Evolutionary conservation across 257 asterid species (phyloP).

Genomic region (Solanum medicagineum): DNA sequence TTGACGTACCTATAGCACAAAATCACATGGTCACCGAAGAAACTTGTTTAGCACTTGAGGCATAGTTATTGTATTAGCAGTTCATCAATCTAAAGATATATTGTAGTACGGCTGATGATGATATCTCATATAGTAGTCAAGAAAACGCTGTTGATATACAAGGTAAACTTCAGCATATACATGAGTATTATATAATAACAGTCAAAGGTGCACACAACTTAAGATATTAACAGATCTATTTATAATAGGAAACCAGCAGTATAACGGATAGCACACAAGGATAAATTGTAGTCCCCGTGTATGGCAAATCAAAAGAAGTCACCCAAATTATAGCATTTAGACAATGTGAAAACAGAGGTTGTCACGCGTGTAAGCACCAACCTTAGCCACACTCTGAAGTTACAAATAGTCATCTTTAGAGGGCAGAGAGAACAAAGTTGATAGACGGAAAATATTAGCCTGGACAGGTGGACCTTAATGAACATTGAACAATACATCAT

Average conservation of each 20-base stretch:
- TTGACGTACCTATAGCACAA: slow-evolving; percentile 51
- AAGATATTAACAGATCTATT: neutral
- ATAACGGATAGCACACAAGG: neutral
- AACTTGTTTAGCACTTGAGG: neutral
- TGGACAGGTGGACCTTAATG: neutral
- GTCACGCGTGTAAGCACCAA: neutral
- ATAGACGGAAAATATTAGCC: neutral
- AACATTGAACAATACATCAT: neutral
- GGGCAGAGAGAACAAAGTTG: neutral
- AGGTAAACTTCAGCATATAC: neutral
- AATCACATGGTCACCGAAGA: neutral
- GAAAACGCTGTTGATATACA: neutral
- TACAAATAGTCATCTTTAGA: neutral
- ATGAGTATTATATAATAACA: neutral
- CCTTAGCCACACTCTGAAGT: neutral
- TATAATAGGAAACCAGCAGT: neutral
- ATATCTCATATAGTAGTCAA: neutral
- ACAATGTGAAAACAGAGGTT: neutral
- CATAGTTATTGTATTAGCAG: neutral
- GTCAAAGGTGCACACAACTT: neutral
- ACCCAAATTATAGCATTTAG: neutral
- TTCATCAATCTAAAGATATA: neutral
- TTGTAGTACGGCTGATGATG: neutral
- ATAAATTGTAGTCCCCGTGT: neutral
- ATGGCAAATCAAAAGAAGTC: neutral